Base-by-base conservation (phyloP, 352 stramenopile genomes). In the Halophytophthora batemanensis region DNA sequence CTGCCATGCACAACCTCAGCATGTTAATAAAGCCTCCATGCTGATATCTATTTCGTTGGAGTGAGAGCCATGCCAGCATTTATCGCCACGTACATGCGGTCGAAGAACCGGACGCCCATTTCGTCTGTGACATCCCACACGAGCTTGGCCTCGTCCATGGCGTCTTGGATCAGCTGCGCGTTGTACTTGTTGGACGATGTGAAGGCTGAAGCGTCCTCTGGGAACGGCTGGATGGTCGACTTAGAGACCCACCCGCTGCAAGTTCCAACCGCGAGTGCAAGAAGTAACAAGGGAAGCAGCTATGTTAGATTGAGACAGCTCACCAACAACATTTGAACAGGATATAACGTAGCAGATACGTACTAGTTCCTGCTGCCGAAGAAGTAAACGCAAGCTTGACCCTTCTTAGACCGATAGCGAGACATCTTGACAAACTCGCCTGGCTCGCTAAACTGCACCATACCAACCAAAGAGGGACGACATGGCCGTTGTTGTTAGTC, bases 281-380 rank as follows among this genome's bases (percentile, higher is more conserved):
- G 33, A 44, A 46, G 31, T 11, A 50, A 15, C 22, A 49, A 47
- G 2, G 21, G 15, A 6, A 13, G n/a, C n/a, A n/a, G 6, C 15
- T 17, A 6, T 17, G 11, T 38, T 38, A 38, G 34, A 50, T 3
- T 8, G 37, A 10, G 40, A 38, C 13, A 49, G 33, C 33, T 35
- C 21, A 17, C 15, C 31, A 22, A 45, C 53, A 42, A 47, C 35
- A 42, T 5, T 12, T 37, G 8, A 4, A 29, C 13, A 49, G 17
- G 22, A 22, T 25, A 1, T 17, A 39, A 17, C 23, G 8, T 2
- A 2, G 29, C 8, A 25, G 37, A 0, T 3, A 85, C 81, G 62
- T 77, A 94, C 83, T 91, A 94, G 64, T 94, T 94, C 19, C 81
- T 74, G 17, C 79, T 88, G 33, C 83, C 83, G 38, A 92, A 94